Evolutionary conservation across 2,329 filamentous ascomycete genomes (phyloP).

Genomic region (Monosporascus ibericus): DNA sequence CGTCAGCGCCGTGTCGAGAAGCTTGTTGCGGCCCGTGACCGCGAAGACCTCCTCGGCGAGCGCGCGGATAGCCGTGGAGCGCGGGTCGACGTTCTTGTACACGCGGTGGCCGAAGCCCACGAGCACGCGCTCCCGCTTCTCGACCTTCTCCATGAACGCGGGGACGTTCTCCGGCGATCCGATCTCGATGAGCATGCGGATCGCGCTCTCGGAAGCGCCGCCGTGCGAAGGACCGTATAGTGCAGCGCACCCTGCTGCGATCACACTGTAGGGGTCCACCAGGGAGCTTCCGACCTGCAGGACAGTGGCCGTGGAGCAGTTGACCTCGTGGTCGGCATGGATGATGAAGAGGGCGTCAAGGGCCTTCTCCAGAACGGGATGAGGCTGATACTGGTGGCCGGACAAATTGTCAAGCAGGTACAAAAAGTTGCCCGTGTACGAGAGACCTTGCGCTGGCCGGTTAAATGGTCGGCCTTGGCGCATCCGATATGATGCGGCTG

Average conservation of each 20-base stretch:
- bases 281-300: constrained; percentile 50
- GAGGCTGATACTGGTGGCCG: constrained; percentile 38
- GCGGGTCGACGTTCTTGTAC: constrained; percentile 49
- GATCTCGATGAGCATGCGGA: constrained; percentile 47
- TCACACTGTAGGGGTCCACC: constrained; percentile 49
- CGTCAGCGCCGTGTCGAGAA: constrained; percentile 41
- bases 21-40: constrained; percentile 44
- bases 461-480: constrained; percentile 46
- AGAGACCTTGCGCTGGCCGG: constrained; percentile 38
- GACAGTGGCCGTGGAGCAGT: constrained; percentile 49
- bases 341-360: constrained; percentile 49
- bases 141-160: constrained; percentile 42
- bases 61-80: constrained; percentile 41
- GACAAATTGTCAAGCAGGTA: constrained; percentile 48
- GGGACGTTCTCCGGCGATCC: constrained; percentile 45
- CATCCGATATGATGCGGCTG: constrained; percentile 47
- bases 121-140: constrained; percentile 43
- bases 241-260: constrained; percentile 45
- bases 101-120: constrained; percentile 51
- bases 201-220: constrained; percentile 52
- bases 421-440: constrained; percentile 50
- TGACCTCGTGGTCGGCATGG: constrained; percentile 54
- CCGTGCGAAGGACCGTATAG: constrained; percentile 53
- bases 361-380: constrained; percentile 43
- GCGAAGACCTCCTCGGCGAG: constrained; percentile 44